Evolutionary conservation across 305 asterid genomes (phyloP).

Genomic region (Fraxinus paxiana): DNA sequence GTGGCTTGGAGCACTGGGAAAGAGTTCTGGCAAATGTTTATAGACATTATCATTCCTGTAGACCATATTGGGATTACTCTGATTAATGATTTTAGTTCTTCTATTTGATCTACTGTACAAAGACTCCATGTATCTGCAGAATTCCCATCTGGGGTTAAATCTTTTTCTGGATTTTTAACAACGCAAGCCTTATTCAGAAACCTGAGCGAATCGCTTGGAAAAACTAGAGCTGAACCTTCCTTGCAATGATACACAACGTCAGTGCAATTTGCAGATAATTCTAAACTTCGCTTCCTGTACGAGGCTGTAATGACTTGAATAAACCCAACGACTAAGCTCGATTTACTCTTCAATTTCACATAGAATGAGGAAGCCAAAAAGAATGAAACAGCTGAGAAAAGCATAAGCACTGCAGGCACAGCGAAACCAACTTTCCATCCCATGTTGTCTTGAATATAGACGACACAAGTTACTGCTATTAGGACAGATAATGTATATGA

Average conservation of each 20-base stretch:
- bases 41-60: constrained; percentile 58
- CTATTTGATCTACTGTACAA: constrained; percentile 73
- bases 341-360: constrained; percentile 33
- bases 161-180: constrained; percentile 38
- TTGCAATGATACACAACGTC: constrained; percentile 27
- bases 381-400: constrained; percentile 32
- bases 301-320: constrained; percentile 44
- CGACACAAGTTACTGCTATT: constrained; percentile 46
- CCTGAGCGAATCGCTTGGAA: constrained; percentile 44
- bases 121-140: constrained; percentile 62
- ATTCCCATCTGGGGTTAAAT: constrained; percentile 34
- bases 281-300: constrained; percentile 33
- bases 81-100: constrained; percentile 63
- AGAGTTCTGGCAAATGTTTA: constrained; percentile 55
- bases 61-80: constrained; percentile 73
- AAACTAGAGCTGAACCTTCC: constrained; percentile 25
- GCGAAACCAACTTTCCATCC: constrained; percentile 70
- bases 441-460: constrained; percentile 54
- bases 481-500: constrained; percentile 38
- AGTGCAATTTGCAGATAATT: constrained; percentile 21
- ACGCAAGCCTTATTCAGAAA: constrained; percentile 58
- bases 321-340: constrained; percentile 42
- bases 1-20: constrained; percentile 65
- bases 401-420: constrained; percentile 46
- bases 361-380: constrained; percentile 50